phyloP scores from a whole-genome alignment of 345 rosid genomes.

The Salix dunnii region DNA sequence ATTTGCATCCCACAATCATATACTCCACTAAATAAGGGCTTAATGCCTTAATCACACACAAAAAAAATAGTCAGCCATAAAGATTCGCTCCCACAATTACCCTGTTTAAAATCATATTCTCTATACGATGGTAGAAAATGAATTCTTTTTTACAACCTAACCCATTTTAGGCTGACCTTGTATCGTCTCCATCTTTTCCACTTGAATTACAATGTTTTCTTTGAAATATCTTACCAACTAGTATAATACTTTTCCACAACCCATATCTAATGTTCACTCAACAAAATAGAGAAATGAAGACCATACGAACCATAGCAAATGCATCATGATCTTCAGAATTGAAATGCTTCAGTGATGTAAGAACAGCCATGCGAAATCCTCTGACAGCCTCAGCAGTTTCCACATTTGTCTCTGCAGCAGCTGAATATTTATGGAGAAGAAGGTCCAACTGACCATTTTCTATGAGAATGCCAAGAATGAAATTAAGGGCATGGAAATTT shows the following conservation, averaged over 20 bases:
- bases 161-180: not conserved
- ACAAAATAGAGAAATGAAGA: conserved; percentile 1
- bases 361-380: conserved; percentile 95
- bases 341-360: conserved; percentile 89
- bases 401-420: conserved; percentile 77
- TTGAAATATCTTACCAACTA: not conserved
- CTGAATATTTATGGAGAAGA: conserved; percentile 85
- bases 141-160: not conserved
- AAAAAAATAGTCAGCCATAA: not conserved
- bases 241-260: not conserved
- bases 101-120: not conserved
- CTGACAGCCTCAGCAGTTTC: conserved; percentile 85
- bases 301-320: conserved; percentile 70
- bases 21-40: not conserved
- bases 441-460: conserved; percentile 94
- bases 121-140: not conserved
- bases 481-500: conserved; percentile 91
- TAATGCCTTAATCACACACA: not conserved
- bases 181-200: not conserved
- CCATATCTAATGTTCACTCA: not conserved
- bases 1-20: not conserved
- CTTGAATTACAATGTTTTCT: not conserved
- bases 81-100: not conserved
- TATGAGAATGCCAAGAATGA: conserved; percentile 90
- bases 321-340: conserved; percentile 87